Evolutionary conservation across 345 rosid species (phyloP).

Genomic region (Brassica nigra): DNA sequence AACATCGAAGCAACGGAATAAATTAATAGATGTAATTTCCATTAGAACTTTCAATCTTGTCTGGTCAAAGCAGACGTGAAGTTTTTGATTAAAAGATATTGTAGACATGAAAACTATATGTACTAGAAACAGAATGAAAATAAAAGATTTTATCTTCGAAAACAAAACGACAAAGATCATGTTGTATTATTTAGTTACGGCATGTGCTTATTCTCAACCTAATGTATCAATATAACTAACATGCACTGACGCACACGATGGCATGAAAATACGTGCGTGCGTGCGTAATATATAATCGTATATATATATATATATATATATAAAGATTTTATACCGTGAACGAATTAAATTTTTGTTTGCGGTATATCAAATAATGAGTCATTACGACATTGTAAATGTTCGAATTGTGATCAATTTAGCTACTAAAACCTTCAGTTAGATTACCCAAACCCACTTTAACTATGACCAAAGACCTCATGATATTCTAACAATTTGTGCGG

Average conservation of each 20-base stretch:
- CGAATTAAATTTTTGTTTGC: background rate
- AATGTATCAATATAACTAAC: conserved; percentile 1
- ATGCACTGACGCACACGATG: background rate
- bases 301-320: no score
- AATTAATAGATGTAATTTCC: background rate
- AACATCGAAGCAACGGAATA: conserved; percentile 10
- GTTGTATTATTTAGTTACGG: background rate
- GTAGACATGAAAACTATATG: background rate
- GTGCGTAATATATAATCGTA: conserved; percentile 16
- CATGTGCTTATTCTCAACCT: conserved; percentile 18
- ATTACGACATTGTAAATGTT: background rate
- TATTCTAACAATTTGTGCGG: background rate
- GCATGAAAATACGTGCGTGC: conserved; percentile 13
- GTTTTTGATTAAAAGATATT: background rate
- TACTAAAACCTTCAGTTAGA: background rate
- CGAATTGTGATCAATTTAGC: background rate
- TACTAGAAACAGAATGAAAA: conserved; percentile 16
- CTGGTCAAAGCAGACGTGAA: conserved; percentile 30
- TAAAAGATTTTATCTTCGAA: background rate
- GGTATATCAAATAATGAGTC: background rate
- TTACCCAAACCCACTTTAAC: background rate
- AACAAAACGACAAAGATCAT: conserved; percentile 30
- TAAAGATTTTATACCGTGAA: background rate
- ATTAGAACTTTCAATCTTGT: conserved; percentile 7
- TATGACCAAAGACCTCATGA: background rate